Percentiles rank a stretch among this genome's conserved stretches.
These are phyloP conservation scores for Aspergillus funiculosus DNA, from an alignment of 495 filamentous ascomycete genomes.

Conservation along the genomic window DNA sequence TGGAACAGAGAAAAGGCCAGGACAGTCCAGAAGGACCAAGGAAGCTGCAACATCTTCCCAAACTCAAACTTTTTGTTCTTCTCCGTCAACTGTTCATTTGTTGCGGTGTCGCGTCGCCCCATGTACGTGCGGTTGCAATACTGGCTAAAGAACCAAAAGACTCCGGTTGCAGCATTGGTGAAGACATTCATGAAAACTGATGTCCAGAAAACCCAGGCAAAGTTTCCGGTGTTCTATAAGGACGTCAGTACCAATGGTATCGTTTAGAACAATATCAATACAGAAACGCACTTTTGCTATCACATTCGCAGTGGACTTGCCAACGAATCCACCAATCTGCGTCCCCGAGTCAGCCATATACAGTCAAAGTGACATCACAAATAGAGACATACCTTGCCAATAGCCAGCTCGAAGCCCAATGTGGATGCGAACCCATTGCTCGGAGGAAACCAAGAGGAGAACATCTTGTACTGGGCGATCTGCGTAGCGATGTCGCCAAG, in stretches of 20 bases:
- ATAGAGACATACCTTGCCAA: conserved; percentile 31
- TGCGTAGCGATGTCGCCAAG: conserved; percentile 44
- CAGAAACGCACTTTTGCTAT: conserved; percentile 13
- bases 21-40: conserved; percentile 42
- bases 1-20: conserved; percentile 41
- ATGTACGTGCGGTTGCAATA: conserved; percentile 31
- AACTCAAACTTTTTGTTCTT: conserved; percentile 44
- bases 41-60: conserved; percentile 37
- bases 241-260: background rate
- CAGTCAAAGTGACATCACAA: background rate
- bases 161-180: conserved; percentile 33
- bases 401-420: conserved; percentile 37
- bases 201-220: conserved; percentile 43
- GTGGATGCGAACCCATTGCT: conserved; percentile 43
- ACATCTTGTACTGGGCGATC: conserved; percentile 46
- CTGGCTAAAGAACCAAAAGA: conserved; percentile 40
- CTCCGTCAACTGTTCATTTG: conserved; percentile 37
- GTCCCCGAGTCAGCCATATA: background rate
- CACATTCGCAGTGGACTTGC: conserved; percentile 21
- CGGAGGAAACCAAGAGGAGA: conserved; percentile 45
- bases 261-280: background rate
- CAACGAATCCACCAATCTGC: conserved; percentile 21
- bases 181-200: conserved; percentile 47
- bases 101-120: conserved; percentile 33
- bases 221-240: conserved; percentile 37